Conservation (phyloP, 1,139 yeast species). For the Hemisphaericaspora subhashii region DNA sequence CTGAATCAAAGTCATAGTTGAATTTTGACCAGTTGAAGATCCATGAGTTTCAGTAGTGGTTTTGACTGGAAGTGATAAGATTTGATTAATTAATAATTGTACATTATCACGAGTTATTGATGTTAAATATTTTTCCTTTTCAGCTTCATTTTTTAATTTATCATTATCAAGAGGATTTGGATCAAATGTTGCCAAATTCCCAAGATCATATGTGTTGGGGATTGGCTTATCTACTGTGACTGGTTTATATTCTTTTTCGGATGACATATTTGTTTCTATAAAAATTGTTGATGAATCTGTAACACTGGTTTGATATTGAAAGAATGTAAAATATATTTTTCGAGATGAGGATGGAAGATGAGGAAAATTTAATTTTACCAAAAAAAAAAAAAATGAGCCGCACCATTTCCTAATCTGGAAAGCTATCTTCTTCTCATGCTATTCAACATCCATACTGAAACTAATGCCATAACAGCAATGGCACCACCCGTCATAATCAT, state of each 20-base stretch:
- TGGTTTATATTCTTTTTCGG: conserved; percentile 49
- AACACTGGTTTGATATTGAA: not conserved
- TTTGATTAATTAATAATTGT: conserved; percentile 86
- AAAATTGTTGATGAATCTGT: not conserved
- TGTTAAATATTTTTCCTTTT: conserved; percentile 64
- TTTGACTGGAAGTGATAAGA: conserved; percentile 84
- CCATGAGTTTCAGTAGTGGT: conserved; percentile 75
- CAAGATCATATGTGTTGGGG: conserved; percentile 83
- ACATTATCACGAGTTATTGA: conserved; percentile 87
- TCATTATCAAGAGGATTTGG: conserved; percentile 73
- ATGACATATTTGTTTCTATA: conserved; percentile 19
- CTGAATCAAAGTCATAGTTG: conserved; percentile 78
- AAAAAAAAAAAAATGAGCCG: conserved; percentile 5
- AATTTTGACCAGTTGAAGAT: conserved; percentile 60
- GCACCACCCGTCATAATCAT: conserved; percentile 65
- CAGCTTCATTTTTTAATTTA: conserved; percentile 48
- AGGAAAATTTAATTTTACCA: conserved; percentile 1
- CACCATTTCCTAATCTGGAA: conserved; percentile 1
- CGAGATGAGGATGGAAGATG: conserved; percentile 8
- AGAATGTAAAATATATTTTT: not conserved
- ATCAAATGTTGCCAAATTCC: conserved; percentile 85
- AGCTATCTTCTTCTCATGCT: conserved; percentile 28
- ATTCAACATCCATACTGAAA: conserved; percentile 62
- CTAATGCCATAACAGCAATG: conserved; percentile 58
- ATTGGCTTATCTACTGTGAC: conserved; percentile 87